Conservation (phyloP, 805 yeast genomes). For the Ogataea chonburiensis region DNA sequence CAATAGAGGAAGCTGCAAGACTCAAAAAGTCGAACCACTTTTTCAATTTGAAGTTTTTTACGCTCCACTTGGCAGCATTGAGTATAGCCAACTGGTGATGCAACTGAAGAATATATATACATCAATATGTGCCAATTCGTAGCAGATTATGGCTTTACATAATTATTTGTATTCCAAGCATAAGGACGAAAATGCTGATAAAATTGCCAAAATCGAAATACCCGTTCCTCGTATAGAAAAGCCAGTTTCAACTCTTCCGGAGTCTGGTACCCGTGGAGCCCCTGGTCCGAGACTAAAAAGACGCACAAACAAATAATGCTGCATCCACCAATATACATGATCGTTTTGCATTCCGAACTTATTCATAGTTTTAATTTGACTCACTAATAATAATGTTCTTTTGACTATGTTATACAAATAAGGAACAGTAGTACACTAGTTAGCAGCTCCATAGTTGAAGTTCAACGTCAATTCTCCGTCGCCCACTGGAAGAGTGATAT, state of each 20-base stretch:
- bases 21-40: conserved; percentile 8
- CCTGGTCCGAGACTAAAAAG: conserved; percentile 16
- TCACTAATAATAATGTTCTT: conserved; percentile 1
- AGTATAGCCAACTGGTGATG: too few species aligned
- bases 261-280: too few species aligned
- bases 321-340: too few species aligned
- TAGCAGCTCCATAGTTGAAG: conserved; percentile 33
- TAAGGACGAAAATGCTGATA: conserved; percentile 34
- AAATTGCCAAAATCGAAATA: too few species aligned
- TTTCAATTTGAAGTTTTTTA: too few species aligned
- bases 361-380: too few species aligned
- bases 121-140: too few species aligned
- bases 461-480: conserved; percentile 42
- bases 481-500: conserved; percentile 37
- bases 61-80: too few species aligned
- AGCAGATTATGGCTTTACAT: conserved; percentile 46
- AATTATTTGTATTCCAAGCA: conserved; percentile 45
- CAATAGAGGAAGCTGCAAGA: background rate
- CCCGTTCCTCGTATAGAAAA: too few species aligned
- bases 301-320: background rate
- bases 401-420: conserved; percentile 2
- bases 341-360: too few species aligned
- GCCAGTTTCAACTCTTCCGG: too few species aligned
- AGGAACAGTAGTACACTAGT: conserved; percentile 3
- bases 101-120: too few species aligned